Percentiles rank a stretch among this genome's conserved stretches.
Evolutionary conservation across 23 red algal genomes (phyloP).

Genomic region (Cyanidioschyzon merolae): DNA sequence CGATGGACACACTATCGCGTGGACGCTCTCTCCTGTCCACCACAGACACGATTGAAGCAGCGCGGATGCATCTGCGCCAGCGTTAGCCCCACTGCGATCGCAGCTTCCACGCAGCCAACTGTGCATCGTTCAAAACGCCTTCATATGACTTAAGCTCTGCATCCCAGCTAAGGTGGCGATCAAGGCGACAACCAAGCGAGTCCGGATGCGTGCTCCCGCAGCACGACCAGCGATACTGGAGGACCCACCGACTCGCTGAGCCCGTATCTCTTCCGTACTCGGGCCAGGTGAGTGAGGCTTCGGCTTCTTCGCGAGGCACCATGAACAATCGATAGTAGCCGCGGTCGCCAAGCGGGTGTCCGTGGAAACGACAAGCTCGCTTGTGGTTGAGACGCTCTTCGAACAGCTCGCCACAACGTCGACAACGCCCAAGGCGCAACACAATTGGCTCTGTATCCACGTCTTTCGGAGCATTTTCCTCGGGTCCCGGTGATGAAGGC

Average conservation of each 20-base stretch:
- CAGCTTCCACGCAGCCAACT: not conserved
- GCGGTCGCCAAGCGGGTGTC: constrained; percentile 8
- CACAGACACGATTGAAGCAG: too few relatives aligned
- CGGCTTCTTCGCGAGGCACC: constrained; percentile 11
- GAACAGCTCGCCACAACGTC: constrained; percentile 11
- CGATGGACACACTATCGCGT: too few relatives aligned
- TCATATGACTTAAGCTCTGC: not conserved
- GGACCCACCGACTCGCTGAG: not conserved
- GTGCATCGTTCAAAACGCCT: not conserved
- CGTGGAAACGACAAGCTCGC: not conserved
- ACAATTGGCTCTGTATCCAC: not conserved
- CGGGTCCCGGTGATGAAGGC: not conserved
- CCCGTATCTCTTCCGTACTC: not conserved
- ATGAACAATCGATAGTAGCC: constrained; percentile 13
- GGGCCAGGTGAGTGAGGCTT: not conserved
- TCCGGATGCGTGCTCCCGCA: not conserved
- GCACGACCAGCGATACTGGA: constrained; percentile 12
- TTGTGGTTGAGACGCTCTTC: constrained; percentile 2
- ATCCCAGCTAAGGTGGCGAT: constrained; percentile 13
- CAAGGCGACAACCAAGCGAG: constrained; percentile 4
- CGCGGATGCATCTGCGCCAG: too few relatives aligned
- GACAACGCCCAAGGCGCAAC: not conserved
- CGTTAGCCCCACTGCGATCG: not conserved
- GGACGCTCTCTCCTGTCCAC: too few relatives aligned
- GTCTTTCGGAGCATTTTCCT: not conserved